A percentile compares a stretch with the other conserved stretches of the same genome.
Conservation (phyloP, 306 rosid species). For the Mimosa bimucronata region DNA sequence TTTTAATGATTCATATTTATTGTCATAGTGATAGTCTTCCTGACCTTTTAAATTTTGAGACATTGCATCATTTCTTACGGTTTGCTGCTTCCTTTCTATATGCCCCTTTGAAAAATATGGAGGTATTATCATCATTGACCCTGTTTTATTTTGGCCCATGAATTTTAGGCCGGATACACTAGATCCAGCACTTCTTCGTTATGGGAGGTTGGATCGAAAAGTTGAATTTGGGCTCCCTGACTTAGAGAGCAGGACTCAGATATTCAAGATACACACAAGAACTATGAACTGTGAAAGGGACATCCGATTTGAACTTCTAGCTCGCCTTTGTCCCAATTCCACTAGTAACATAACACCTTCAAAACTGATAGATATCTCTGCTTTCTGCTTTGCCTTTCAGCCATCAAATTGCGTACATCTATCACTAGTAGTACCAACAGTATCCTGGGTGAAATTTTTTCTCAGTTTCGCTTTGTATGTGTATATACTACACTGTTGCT, state of each 20-base stretch:
- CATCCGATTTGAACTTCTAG: conserved; percentile 79
- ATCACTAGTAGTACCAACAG: background rate
- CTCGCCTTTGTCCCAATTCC: conserved; percentile 91
- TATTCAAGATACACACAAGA: conserved; percentile 84
- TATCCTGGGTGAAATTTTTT: conserved; percentile 3
- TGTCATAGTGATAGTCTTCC: conserved; percentile 1
- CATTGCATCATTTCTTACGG: background rate
- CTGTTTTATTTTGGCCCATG: conserved; percentile 15
- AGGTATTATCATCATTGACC: conserved; percentile 3
- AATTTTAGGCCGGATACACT: conserved; percentile 81
- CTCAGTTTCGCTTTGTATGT: background rate
- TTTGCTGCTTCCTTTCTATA: background rate
- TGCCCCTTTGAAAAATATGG: background rate
- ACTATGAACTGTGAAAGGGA: conserved; percentile 93
- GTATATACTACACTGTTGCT: background rate
- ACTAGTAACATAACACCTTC: conserved; percentile 55
- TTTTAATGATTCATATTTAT: background rate
- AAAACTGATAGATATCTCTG: conserved; percentile 5
- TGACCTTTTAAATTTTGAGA: conserved; percentile 1
- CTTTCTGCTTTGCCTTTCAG: background rate
- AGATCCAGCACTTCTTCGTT: conserved; percentile 84
- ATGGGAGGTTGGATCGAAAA: conserved; percentile 86
- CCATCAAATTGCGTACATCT: background rate
- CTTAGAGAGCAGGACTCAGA: conserved; percentile 83
- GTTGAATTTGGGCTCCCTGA: conserved; percentile 96